Evolutionary conservation across 139 green algal species (phyloP).

Genomic region (Chlorella sp.): DNA sequence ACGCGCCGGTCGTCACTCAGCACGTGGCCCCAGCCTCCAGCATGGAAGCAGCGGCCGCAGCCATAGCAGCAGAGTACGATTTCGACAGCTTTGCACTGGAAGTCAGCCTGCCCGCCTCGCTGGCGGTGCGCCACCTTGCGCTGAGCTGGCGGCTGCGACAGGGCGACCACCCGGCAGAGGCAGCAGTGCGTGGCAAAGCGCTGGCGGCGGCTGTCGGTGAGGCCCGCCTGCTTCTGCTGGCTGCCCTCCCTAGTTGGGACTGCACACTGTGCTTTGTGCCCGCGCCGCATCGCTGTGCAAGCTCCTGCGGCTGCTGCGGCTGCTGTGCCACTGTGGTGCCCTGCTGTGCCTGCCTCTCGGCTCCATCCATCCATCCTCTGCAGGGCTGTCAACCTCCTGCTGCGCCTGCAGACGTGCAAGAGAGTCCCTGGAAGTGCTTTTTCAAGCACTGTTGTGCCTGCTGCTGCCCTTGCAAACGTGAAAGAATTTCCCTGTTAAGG

Average conservation of each 20-base stretch:
- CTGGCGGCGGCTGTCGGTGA: conserved; percentile 7
- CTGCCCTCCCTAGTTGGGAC: neutral
- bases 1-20: neutral
- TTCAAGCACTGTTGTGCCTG: too few relatives aligned
- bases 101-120: conserved; percentile 20
- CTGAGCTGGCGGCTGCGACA: conserved; percentile 27
- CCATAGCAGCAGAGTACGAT: conserved; percentile 1
- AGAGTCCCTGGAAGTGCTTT: too few relatives aligned
- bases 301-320: too few relatives aligned
- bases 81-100: conserved; percentile 26
- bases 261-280: neutral
- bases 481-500: too few relatives aligned
- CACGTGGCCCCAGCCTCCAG: neutral
- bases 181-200: neutral
- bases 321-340: too few relatives aligned
- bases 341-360: neutral
- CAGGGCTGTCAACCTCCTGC: neutral
- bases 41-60: neutral
- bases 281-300: too few relatives aligned
- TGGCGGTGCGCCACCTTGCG: conserved; percentile 32
- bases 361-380: neutral
- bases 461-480: too few relatives aligned
- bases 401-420: conserved; percentile 19
- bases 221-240: neutral
- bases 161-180: neutral